Base-by-base conservation (phyloP, 1,284 basidiomycete genomes). In the Macrocystidia cucumis region DNA sequence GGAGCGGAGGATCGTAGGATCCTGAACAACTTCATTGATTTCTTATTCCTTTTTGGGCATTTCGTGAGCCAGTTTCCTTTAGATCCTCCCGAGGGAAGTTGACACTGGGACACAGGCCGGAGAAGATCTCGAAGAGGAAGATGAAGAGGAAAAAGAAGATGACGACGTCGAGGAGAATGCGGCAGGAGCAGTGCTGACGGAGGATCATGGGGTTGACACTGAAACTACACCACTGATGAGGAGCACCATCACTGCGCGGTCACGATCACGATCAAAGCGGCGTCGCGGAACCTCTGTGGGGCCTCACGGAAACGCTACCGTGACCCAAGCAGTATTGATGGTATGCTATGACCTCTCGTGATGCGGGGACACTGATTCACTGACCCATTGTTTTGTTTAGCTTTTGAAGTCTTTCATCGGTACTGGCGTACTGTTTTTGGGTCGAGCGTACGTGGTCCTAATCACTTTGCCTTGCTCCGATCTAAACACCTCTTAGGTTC, bases 391-490 rank as follows among this genome's bases (percentile, higher is more conserved):
- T 32, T 26, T 24, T 33, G 26, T 27, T 14, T 33, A 91, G 90
- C 62, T 96, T 38, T 62, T 96, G 42, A 98, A 98, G 60, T 85
- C 90, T 0, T 98, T 99, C 52, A 83, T 99, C 34, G 95, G 95
- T 13, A 99, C 95, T 6, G 95, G 95, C 21, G 83, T 98, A 8
- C 61, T 98, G 17, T 98, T 98, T 67, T 74, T 98, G 34, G 96
- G 91, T 40, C 97, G 92, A 65, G 95, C 84, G 73, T 82, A 55
- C 52, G 81, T 66, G 18, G n/a, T 28, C 11, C 16, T 19, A 32
- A 17, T 25, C 2, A 19, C 8, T 8, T 13, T 2, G 26, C 22
- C 19, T 35, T 30, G 4, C 14, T 32, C 40, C 16, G 31, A 12
- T 14, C 9, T n/a, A 32, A 22, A 12, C 18, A 5, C 13, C 27